These are phyloP conservation scores for Solanum hybrid DNA, from an alignment of 305 asterid species.

Conservation along the genomic window DNA sequence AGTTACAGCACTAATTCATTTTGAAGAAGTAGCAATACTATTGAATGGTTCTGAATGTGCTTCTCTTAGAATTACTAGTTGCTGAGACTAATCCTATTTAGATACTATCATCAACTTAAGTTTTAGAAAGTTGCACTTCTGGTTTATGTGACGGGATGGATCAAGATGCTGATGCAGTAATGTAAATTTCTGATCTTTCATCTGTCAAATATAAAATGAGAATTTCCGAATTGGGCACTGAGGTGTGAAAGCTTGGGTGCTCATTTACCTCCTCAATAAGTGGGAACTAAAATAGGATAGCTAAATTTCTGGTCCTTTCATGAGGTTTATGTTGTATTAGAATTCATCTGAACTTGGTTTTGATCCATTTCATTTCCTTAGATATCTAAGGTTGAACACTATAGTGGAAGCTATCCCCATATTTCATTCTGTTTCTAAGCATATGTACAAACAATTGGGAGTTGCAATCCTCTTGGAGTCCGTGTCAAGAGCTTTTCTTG, in stretches of 20 bases:
- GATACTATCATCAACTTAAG: neutral
- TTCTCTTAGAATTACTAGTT: neutral
- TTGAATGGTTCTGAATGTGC: neutral
- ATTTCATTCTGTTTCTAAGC: neutral
- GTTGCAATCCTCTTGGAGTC: neutral
- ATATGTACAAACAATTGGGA: neutral
- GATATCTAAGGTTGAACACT: neutral
- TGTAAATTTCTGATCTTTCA: neutral
- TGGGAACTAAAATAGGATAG: neutral
- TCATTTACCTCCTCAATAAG: neutral
- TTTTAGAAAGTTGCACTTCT: neutral
- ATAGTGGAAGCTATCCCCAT: neutral
- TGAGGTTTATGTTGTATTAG: neutral
- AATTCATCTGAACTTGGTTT: neutral
- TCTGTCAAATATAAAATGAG: neutral
- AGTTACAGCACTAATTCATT: neutral
- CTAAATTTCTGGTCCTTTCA: neutral
- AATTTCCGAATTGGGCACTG: neutral
- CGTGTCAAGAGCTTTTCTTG: neutral
- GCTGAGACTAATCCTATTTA: neutral
- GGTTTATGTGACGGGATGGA: neutral
- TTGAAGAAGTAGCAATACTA: neutral
- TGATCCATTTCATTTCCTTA: neutral
- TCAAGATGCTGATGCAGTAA: neutral
- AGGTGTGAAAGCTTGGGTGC: neutral